Percentiles rank a stretch among this genome's conserved stretches.
phyloP scores from a whole-genome alignment of 192 early-diverging fungal species.

The Cetraspora pellucida region DNA sequence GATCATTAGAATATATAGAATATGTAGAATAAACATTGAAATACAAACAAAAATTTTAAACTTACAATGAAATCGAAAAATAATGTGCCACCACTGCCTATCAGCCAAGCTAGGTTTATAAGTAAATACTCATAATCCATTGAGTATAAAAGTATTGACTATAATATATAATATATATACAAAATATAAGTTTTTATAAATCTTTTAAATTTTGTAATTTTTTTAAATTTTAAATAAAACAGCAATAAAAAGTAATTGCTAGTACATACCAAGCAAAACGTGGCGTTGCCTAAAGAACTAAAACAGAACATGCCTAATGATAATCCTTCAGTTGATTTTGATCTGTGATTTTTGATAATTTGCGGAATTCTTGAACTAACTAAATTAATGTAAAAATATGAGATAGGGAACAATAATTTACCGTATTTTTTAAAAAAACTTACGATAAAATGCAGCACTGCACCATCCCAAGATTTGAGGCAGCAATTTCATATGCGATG shows the following conservation, averaged over 20 bases:
- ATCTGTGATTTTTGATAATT: constrained; percentile 75
- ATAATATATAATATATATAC: not conserved
- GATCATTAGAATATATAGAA: too few relatives aligned
- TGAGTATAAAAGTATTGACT: too few relatives aligned
- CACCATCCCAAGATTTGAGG: constrained; percentile 75
- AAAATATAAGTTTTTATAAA: too few relatives aligned
- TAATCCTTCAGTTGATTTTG: constrained; percentile 76
- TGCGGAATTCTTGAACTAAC: constrained; percentile 78
- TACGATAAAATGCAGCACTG: constrained; percentile 67
- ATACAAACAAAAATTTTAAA: too few relatives aligned
- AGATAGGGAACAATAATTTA: not conserved
- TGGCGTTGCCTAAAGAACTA: constrained; percentile 75
- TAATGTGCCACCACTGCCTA: too few relatives aligned
- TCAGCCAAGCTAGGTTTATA: too few relatives aligned
- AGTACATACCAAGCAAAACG: constrained; percentile 50
- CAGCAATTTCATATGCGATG: constrained; percentile 36
- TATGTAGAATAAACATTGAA: too few relatives aligned
- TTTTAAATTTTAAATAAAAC: too few relatives aligned
- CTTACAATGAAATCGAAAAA: too few relatives aligned
- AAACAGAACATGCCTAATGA: constrained; percentile 84
- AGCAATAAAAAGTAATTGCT: too few relatives aligned
- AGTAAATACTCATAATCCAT: too few relatives aligned
- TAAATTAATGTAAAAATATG: not conserved
- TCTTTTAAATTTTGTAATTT: too few relatives aligned
- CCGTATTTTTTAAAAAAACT: constrained; percentile 11